phyloP scores from a whole-genome alignment of 176 grass and related monocot genomes.

The Microstegium vimineum region DNA sequence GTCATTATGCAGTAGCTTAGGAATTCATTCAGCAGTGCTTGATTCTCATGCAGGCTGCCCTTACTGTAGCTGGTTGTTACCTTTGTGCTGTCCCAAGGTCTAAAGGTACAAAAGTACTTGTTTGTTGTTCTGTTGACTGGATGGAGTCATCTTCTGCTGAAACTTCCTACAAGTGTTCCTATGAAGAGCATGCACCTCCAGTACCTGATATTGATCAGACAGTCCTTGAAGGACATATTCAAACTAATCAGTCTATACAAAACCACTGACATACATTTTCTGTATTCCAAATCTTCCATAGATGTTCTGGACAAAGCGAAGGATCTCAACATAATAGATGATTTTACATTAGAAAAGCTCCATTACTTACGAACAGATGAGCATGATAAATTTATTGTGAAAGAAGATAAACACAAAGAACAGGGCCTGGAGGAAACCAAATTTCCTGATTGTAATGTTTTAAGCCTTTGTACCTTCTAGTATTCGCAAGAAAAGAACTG shows the following conservation, averaged over 20 bases:
- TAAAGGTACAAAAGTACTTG: slow-evolving; percentile 78
- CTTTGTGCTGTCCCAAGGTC: slow-evolving; percentile 75
- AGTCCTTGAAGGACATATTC: slow-evolving; percentile 35
- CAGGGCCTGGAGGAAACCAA: slow-evolving; percentile 13
- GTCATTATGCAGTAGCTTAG: not conserved
- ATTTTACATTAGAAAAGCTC: slow-evolving; percentile 55
- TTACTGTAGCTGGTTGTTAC: slow-evolving; percentile 81
- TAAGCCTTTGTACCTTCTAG: too few species aligned
- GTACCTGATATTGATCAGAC: slow-evolving; percentile 56
- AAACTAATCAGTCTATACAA: slow-evolving; percentile 37
- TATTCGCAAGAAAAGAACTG: too few species aligned
- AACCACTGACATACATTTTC: slow-evolving; percentile 41
- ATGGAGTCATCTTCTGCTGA: slow-evolving; percentile 43
- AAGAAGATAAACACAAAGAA: slow-evolving; percentile 30
- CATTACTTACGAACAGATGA: slow-evolving; percentile 55
- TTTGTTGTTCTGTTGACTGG: slow-evolving; percentile 70
- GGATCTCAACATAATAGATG: slow-evolving; percentile 57
- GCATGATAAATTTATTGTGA: slow-evolving; percentile 48
- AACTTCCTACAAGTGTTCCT: slow-evolving; percentile 49
- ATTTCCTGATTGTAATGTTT: slow-evolving; percentile 23
- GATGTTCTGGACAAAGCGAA: slow-evolving; percentile 82
- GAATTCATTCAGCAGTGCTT: slow-evolving; percentile 23
- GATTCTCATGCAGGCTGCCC: slow-evolving; percentile 58
- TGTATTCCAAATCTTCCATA: slow-evolving; percentile 53
- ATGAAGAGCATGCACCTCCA: slow-evolving; percentile 40